phyloP scores from a whole-genome alignment of 768 basidiomycete species.

The Boletus rubroflammeus region DNA sequence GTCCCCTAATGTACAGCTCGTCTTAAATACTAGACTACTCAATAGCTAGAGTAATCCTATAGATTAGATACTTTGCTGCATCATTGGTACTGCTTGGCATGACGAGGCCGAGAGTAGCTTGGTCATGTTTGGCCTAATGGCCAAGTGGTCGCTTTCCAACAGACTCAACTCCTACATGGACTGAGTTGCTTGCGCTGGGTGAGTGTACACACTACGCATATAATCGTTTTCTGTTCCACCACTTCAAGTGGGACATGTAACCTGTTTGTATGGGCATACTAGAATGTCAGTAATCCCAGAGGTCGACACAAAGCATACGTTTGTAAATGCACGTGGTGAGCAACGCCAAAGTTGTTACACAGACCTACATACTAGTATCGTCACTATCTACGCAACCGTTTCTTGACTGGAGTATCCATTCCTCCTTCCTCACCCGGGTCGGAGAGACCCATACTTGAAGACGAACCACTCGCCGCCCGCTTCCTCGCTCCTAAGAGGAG shows the following conservation, averaged over 20 bases:
- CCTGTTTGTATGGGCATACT: not conserved
- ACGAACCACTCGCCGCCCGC: conserved; percentile 25
- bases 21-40: too few relatives aligned
- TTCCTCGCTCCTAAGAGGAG: conserved; percentile 31
- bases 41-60: too few relatives aligned
- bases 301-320: not conserved
- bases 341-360: not conserved
- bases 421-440: conserved; percentile 13
- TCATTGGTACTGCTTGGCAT: too few relatives aligned
- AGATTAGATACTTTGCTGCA: too few relatives aligned
- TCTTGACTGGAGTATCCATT: conserved; percentile 24
- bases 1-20: too few relatives aligned
- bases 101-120: too few relatives aligned
- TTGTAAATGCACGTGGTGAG: not conserved
- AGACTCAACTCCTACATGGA: too few relatives aligned
- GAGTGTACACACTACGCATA: too few relatives aligned
- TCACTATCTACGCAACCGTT: conserved; percentile 20
- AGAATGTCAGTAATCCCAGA: not conserved
- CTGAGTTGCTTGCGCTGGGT: too few relatives aligned
- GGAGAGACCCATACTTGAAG: conserved; percentile 21
- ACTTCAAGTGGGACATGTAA: not conserved
- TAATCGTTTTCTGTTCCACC: not conserved
- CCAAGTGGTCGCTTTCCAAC: too few relatives aligned
- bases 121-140: too few relatives aligned
- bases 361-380: not conserved